These are phyloP conservation scores for Neofusicoccum parvum DNA, from an alignment of 2,329 filamentous ascomycete species.

Conservation along the genomic window DNA sequence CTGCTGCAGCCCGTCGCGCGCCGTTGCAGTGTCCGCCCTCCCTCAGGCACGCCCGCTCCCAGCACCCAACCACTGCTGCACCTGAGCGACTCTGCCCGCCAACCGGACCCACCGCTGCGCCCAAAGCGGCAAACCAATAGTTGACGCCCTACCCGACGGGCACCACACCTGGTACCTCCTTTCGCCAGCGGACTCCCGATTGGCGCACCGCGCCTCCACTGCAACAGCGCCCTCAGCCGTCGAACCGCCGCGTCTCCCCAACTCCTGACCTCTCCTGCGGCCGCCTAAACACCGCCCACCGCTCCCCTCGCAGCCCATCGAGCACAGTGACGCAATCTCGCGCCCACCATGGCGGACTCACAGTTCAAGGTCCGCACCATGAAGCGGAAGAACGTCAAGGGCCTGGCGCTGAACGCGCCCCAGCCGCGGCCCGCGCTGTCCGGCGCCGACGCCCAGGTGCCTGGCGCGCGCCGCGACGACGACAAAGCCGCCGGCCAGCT, in stretches of 20 bases:
- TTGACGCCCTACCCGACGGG: constrained; percentile 15
- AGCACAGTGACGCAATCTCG: constrained; percentile 16
- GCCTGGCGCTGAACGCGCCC: constrained; percentile 80
- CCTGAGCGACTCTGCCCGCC: constrained; percentile 1
- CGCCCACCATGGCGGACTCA: constrained; percentile 51
- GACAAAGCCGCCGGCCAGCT: constrained; percentile 69
- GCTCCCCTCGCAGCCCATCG: not conserved
- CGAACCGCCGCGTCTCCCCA: constrained; percentile 2
- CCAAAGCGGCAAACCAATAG: constrained; percentile 23
- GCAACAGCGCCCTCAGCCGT: not conserved
- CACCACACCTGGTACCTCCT: constrained; percentile 20
- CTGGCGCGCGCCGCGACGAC: constrained; percentile 61
- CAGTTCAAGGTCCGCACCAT: constrained; percentile 72
- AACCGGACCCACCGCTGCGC: constrained; percentile 14
- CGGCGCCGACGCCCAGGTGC: constrained; percentile 67
- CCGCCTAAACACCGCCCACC: constrained; percentile 44
- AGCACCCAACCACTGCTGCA: not conserved
- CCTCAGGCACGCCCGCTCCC: not conserved
- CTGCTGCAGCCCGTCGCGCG: constrained; percentile 3
- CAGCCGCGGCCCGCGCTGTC: constrained; percentile 74
- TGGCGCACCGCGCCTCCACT: constrained; percentile 12
- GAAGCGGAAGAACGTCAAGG: constrained; percentile 99
- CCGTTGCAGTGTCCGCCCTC: not conserved
- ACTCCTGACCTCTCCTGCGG: constrained; percentile 38
- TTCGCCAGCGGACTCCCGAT: constrained; percentile 19